These are phyloP conservation scores for Sporothrix luriei DNA, from an alignment of 2,329 filamentous ascomycete species.

Conservation along the genomic window DNA sequence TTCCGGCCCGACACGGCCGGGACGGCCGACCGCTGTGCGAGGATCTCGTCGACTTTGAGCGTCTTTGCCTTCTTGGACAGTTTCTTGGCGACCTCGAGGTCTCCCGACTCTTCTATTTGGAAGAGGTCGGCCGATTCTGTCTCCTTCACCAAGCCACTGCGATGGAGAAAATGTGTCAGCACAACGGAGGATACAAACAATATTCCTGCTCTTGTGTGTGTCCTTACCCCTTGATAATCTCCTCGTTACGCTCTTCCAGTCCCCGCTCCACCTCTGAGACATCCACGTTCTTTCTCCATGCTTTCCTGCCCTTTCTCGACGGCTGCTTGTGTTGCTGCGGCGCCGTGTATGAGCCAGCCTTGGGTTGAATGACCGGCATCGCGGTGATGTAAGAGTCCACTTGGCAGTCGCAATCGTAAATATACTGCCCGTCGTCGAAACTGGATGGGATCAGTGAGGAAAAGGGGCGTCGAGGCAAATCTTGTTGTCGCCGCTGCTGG, in stretches of 20 bases:
- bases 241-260: slow-evolving; percentile 79
- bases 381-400: slow-evolving; percentile 30
- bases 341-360: slow-evolving; percentile 57
- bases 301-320: slow-evolving; percentile 96
- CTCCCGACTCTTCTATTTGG: slow-evolving; percentile 74
- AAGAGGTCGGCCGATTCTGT: slow-evolving; percentile 84
- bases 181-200: background rate
- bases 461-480: background rate
- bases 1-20: slow-evolving; percentile 79
- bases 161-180: background rate
- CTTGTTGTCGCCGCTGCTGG: background rate
- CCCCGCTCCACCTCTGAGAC: slow-evolving; percentile 82
- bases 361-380: slow-evolving; percentile 59
- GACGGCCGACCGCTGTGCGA: slow-evolving; percentile 79
- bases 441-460: too few relatives aligned
- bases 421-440: background rate
- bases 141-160: slow-evolving; percentile 81
- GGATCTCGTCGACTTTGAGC: slow-evolving; percentile 89
- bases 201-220: too few relatives aligned
- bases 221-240: slow-evolving; percentile 83
- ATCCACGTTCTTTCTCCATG: slow-evolving; percentile 98
- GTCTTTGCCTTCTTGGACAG: slow-evolving; percentile 67
- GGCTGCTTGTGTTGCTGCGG: slow-evolving; percentile 84
- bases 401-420: background rate
- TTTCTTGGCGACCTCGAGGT: slow-evolving; percentile 65